phyloP scores from a whole-genome alignment of 2,329 filamentous ascomycete species.

The Blastomyces emzantsi region DNA sequence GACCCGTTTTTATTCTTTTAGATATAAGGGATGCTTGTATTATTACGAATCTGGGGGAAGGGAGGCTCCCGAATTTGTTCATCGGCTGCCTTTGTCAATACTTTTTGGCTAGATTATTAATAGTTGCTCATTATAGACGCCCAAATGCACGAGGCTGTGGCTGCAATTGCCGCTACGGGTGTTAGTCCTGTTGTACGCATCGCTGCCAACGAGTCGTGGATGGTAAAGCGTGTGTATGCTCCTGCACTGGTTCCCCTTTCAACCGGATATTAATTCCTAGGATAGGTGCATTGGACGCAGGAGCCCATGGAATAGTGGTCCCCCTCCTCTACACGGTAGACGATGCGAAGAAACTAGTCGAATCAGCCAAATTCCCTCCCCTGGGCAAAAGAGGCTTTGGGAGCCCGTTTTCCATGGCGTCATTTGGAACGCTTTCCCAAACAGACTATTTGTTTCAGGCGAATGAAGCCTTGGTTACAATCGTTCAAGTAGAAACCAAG shows the following conservation, averaged over 20 bases:
- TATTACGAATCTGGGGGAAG: not conserved
- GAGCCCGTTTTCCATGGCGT: constrained; percentile 45
- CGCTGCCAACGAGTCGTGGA: constrained; percentile 51
- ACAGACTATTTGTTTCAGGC: constrained; percentile 47
- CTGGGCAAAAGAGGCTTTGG: constrained; percentile 48
- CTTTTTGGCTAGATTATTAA: not conserved
- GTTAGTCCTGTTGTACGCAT: constrained; percentile 42
- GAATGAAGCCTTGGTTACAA: constrained; percentile 45
- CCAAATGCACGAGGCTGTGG: constrained; percentile 49
- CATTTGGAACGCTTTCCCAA: constrained; percentile 30
- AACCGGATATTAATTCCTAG: not conserved
- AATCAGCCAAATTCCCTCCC: constrained; percentile 49
- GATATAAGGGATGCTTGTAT: not conserved
- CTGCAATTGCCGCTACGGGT: constrained; percentile 35
- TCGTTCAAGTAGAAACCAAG: constrained; percentile 39
- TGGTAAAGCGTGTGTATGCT: constrained; percentile 46
- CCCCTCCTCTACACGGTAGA: constrained; percentile 46
- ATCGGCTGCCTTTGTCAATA: not conserved
- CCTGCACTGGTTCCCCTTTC: constrained; percentile 1
- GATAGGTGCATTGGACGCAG: constrained; percentile 47
- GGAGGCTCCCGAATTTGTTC: not conserved
- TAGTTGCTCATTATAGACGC: constrained; percentile 27
- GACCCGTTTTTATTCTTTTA: not conserved
- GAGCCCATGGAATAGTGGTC: constrained; percentile 51
- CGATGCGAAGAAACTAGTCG: constrained; percentile 45